Evolutionary conservation across 2,329 filamentous ascomycete species (phyloP).

Genomic region (Periconia macrospinosa): DNA sequence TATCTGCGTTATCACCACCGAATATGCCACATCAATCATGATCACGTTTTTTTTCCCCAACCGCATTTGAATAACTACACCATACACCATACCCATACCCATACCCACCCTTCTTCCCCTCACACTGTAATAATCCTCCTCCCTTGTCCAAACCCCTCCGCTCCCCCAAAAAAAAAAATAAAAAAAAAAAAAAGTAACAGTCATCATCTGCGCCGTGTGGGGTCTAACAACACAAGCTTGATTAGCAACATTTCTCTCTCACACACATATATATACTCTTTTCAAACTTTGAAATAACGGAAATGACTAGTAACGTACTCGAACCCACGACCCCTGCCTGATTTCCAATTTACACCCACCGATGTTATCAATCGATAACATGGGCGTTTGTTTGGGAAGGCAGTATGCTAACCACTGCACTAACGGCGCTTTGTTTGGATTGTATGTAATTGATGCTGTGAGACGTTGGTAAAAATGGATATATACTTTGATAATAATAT

Average conservation of each 20-base stretch:
- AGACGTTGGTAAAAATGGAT: background rate
- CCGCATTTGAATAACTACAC: too few relatives aligned
- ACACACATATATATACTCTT: background rate
- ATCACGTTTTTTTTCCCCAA: too few relatives aligned
- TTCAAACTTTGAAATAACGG: constrained; percentile 5
- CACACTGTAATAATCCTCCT: too few relatives aligned
- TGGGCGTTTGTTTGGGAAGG: constrained; percentile 44
- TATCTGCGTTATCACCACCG: too few relatives aligned
- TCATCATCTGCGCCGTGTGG: constrained; percentile 15
- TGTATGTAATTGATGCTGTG: background rate
- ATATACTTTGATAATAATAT: too few relatives aligned
- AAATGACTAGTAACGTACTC: constrained; percentile 9
- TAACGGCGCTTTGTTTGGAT: constrained; percentile 29
- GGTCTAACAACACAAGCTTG: constrained; percentile 9
- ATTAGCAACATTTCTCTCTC: too few relatives aligned
- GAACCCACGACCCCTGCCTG: constrained; percentile 37
- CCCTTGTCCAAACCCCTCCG: background rate
- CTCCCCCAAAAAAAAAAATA: constrained; percentile 4
- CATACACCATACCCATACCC: too few relatives aligned
- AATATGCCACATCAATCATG: too few relatives aligned
- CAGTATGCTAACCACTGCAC: constrained; percentile 45
- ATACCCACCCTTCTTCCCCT: too few relatives aligned
- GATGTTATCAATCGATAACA: too few relatives aligned
- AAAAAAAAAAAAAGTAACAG: constrained; percentile 11
- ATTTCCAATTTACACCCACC: background rate